phyloP scores from a whole-genome alignment of 2,329 filamentous ascomycete species.

The Xylariaceae sp. region DNA sequence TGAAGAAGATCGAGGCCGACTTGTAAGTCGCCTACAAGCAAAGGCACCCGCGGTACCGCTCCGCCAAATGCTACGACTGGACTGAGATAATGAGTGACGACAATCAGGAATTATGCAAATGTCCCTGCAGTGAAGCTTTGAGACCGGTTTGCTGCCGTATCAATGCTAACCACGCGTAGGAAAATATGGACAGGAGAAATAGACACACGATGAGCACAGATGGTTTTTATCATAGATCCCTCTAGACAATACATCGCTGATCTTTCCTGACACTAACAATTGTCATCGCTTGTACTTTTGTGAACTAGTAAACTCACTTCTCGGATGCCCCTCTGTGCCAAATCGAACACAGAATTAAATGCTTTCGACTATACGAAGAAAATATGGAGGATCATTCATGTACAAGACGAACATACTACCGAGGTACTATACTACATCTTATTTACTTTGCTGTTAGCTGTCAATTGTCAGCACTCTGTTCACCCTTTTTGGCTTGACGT shows the following conservation, averaged over 20 bases:
- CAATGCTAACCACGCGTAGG: conserved; percentile 1
- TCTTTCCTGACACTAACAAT: too few species aligned
- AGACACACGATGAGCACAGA: background rate
- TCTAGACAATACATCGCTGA: background rate
- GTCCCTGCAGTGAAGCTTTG: conserved; percentile 15
- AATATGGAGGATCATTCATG: too few species aligned
- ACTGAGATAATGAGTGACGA: conserved; percentile 18
- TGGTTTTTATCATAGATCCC: background rate
- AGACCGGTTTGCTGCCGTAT: conserved; percentile 1
- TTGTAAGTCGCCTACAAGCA: conserved; percentile 26
- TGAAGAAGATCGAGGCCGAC: conserved; percentile 35
- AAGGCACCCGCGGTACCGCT: background rate
- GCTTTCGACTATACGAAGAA: too few species aligned
- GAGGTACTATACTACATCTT: too few species aligned
- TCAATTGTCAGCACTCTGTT: too few species aligned
- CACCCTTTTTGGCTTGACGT: too few species aligned
- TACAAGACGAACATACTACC: too few species aligned
- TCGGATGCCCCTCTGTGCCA: too few species aligned
- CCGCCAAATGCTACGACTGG: conserved; percentile 4
- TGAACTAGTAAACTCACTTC: too few species aligned
- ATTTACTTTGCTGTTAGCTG: too few species aligned
- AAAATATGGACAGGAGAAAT: conserved; percentile 6
- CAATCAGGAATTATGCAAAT: conserved; percentile 12
- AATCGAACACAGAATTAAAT: too few species aligned
- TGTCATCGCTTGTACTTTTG: too few species aligned